These are phyloP conservation scores for Diaporthe ampelina DNA, from an alignment of 2,329 filamentous ascomycete species.

Conservation along the genomic window DNA sequence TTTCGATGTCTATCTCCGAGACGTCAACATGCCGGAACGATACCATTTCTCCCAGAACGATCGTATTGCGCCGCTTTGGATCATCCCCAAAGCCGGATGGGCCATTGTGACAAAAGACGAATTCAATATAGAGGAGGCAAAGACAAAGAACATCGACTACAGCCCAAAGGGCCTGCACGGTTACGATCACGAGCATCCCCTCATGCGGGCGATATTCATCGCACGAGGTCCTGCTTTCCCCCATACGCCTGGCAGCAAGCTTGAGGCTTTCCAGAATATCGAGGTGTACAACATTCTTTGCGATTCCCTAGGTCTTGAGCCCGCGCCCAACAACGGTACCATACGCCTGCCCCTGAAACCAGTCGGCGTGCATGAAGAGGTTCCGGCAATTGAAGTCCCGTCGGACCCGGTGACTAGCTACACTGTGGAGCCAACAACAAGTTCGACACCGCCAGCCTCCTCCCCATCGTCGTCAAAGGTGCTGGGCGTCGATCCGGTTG, in stretches of 20 bases:
- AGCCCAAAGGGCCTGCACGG: slow-evolving; percentile 89
- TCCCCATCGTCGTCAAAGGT: slow-evolving; percentile 35
- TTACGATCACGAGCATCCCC: slow-evolving; percentile 92
- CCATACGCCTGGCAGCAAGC: slow-evolving; percentile 82
- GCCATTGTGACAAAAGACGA: slow-evolving; percentile 86
- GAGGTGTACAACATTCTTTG: slow-evolving; percentile 97
- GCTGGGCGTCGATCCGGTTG: slow-evolving; percentile 42
- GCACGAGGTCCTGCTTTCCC: slow-evolving; percentile 94
- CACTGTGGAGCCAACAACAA: slow-evolving; percentile 38
- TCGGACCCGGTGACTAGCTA: slow-evolving; percentile 62
- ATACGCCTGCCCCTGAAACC: slow-evolving; percentile 78
- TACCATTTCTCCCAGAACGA: slow-evolving; percentile 93
- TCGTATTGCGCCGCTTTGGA: slow-evolving; percentile 95
- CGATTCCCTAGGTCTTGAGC: slow-evolving; percentile 82
- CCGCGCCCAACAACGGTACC: slow-evolving; percentile 89
- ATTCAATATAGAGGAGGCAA: slow-evolving; percentile 79
- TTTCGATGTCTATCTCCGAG: slow-evolving; percentile 89
- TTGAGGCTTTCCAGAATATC: slow-evolving; percentile 90
- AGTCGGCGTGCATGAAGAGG: slow-evolving; percentile 71
- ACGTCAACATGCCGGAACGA: slow-evolving; percentile 89
- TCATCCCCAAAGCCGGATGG: slow-evolving; percentile 93
- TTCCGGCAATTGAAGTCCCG: slow-evolving; percentile 63
- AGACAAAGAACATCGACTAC: slow-evolving; percentile 76
- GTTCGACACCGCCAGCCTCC: slow-evolving; percentile 32
- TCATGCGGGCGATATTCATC: slow-evolving; percentile 97